phyloP scores from a whole-genome alignment of 306 rosid species.

The Ormosia emarginata region DNA sequence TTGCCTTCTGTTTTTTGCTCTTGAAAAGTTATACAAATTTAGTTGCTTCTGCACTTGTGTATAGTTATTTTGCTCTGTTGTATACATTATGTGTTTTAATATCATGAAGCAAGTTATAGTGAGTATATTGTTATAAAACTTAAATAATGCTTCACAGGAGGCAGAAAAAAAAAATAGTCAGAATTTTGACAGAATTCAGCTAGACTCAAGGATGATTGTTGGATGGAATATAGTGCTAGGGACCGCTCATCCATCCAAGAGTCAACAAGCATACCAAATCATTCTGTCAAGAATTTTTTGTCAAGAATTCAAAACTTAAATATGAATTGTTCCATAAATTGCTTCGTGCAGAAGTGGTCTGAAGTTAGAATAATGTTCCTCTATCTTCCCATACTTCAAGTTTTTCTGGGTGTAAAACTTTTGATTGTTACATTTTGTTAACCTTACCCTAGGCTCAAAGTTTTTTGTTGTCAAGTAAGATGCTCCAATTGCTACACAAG shows the following conservation, averaged over 20 bases:
- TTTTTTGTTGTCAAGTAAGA: not conserved
- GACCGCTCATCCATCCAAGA: no score
- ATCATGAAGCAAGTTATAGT: not conserved
- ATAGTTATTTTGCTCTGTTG: not conserved
- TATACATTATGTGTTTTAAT: not conserved
- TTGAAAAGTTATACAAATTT: not conserved
- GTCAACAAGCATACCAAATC: not conserved
- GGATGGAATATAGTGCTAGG: not conserved
- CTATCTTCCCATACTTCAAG: not conserved
- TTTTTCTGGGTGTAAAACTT: not conserved
- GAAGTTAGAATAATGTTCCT: conserved; percentile 10
- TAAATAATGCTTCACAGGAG: not conserved
- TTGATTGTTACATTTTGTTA: not conserved
- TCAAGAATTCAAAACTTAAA: not conserved
- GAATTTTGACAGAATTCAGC: not conserved
- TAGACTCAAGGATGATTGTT: not conserved
- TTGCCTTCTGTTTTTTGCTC: conserved; percentile 5
- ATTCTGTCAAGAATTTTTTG: not conserved
- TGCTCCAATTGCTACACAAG: not conserved
- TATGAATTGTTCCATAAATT: conserved; percentile 4
- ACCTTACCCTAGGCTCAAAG: not conserved
- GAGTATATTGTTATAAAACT: not conserved
- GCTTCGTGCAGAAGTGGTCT: not conserved
- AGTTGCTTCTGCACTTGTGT: not conserved
- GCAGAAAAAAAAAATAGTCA: not conserved